phyloP scores from a whole-genome alignment of 768 basidiomycete genomes.

The Mycena vulgaris region DNA sequence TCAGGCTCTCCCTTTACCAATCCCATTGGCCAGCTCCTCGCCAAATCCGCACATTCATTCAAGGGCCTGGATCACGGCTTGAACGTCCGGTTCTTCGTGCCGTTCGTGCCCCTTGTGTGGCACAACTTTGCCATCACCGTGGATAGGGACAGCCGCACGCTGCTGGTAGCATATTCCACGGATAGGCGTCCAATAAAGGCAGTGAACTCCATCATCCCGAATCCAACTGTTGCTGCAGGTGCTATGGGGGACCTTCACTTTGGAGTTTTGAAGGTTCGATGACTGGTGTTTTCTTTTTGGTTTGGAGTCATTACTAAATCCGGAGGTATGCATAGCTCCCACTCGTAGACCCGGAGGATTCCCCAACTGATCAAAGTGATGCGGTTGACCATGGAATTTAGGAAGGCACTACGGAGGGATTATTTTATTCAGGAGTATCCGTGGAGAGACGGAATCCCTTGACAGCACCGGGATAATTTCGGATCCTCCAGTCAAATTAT shows the following conservation, averaged over 20 bases:
- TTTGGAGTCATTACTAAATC: conserved; percentile 54
- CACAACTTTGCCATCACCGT: conserved; percentile 75
- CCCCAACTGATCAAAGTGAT: conserved; percentile 63
- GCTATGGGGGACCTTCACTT: conserved; percentile 73
- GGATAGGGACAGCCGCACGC: too few relatives aligned
- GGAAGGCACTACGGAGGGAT: too few relatives aligned
- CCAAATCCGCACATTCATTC: conserved; percentile 60
- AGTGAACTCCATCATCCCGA: conserved; percentile 61
- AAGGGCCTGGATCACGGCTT: conserved; percentile 71
- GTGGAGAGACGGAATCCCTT: too few relatives aligned
- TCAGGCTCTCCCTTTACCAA: too few relatives aligned
- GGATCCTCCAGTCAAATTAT: too few relatives aligned
- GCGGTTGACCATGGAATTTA: conserved; percentile 72
- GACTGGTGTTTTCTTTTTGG: neutral
- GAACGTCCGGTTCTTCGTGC: conserved; percentile 64
- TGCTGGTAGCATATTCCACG: conserved; percentile 67
- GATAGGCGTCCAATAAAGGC: conserved; percentile 55
- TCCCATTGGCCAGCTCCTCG: conserved; percentile 61
- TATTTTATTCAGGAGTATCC: too few relatives aligned
- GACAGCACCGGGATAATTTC: too few relatives aligned
- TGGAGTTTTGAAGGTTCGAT: conserved; percentile 69
- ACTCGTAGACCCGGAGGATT: too few relatives aligned
- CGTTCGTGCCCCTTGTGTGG: conserved; percentile 63
- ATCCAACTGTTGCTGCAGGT: conserved; percentile 57
- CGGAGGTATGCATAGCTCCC: too few relatives aligned